Base-by-base conservation (phyloP, 108 stramenopile genomes). In the Skeletonema marinoi region DNA sequence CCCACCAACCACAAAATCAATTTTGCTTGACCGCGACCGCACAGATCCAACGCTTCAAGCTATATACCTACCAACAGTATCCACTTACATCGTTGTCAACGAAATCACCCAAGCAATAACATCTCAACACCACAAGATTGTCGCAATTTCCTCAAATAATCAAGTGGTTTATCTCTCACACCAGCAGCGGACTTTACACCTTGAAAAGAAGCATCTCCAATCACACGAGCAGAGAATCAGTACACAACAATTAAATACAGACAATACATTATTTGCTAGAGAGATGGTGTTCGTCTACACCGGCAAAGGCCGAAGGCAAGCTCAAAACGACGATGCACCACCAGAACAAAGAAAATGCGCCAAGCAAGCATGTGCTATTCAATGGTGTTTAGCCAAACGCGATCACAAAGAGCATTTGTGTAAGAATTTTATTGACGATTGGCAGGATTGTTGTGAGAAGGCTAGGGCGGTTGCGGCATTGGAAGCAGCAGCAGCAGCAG, bases 321-420 rank as follows among this genome's bases (percentile, higher is more conserved):
- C 81, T 36, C 81, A 82, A 78, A 74, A 70, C 30, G 78, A 82
- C 35, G 81, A 85, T 61, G 77, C 85, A 12, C 85, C 77, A 16
- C 81, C 85, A 12, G 90, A 89, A 65, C 87, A 89, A 74, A 89
- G 74, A 36, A 25, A 46, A 46, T 91, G 90, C 60, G 78, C 77
- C 32, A 88, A 90, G 66, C 88, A 93, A 75, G 92, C 92, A 25
- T 93, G 92, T 67, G 89, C 89, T 4, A 93, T 93, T 33, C 92
- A 93, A 68, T 93, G 88, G 81, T 93, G 92, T 68, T 61, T 93
- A 51, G 88, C 89, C 19, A 88, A 86, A 63, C 84, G 86, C 10
- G 86, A 90, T 70, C 92, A 89, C 58, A 83, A 93, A 72, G 89
- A 93, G 64, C 50, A 85, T 46, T 60, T 80, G 46, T 93, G 92